Base-by-base conservation (phyloP, 768 basidiomycete genomes). In the Exsudoporus frostii region DNA sequence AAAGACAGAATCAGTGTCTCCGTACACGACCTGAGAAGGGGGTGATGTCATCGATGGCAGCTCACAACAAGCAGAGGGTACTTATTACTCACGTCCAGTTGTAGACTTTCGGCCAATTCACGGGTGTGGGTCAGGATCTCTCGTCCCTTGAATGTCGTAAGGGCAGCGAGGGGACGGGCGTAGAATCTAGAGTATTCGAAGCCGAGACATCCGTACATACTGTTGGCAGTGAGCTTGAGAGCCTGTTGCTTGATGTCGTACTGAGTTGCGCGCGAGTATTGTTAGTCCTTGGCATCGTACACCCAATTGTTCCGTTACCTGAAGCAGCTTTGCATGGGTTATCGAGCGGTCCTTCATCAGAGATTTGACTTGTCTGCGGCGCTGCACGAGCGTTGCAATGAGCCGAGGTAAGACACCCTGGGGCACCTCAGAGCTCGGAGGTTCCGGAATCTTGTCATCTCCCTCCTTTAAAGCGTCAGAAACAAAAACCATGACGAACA, bases 161-260 rank as follows among this genome's bases (percentile, higher is more conserved):
- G 80, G 40, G 97, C 93, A 15, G 97, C 97, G n/a, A 99, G 83
- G 0, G 95, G 93, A 39, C 92, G 82, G 20, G 97, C 97, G 59
- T 94, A 98, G 77, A 98, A 98, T 45, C 97, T 78, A 10, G 97
- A 98, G 61, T 93, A 90, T 65, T 95, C 93, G 67, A 98, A 98
- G 44, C 97, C 97, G 20, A 99, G 85, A 77, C 97, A 99, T 17
- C 97, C 97, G 70, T 99, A 99, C 97, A 98, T 99, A 78, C 92
- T 95, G 75, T 99, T 98, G 45, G 97, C 97, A 5, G 97, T 99
- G 32, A 98, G 84, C 73, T 98, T 98, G 45, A 98, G 77, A 1
- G 97, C 97, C 70, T 91, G 86, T 62, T 99, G 97, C 66, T 93
- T 94, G 74, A 98, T 97, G 63, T 99, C 94, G 65, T 88, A 98